Percentiles rank a stretch among this genome's conserved stretches.
Evolutionary conservation across 768 basidiomycete genomes (phyloP).

Genomic region (Peribolospora kevripleyi): DNA sequence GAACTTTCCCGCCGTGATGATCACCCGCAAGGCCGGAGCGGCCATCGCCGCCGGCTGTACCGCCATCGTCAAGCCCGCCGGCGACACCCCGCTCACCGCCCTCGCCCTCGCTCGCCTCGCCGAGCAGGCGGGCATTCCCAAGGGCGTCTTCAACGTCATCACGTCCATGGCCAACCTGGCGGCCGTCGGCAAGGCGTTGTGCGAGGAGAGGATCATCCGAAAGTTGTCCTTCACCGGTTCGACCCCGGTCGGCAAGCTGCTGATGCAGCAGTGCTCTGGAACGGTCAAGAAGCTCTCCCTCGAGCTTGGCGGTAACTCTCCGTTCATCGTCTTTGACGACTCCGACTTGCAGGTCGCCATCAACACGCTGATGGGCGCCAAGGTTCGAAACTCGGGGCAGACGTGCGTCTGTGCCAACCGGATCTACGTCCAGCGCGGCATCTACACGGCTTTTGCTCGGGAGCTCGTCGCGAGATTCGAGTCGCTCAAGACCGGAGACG

Average conservation of each 20-base stretch:
- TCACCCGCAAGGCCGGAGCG: constrained; percentile 65
- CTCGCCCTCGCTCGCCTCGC: constrained; percentile 81
- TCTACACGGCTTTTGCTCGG: constrained; percentile 85
- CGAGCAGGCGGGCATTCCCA: constrained; percentile 66
- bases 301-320: constrained; percentile 82
- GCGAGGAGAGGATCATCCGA: constrained; percentile 57
- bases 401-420: constrained; percentile 26
- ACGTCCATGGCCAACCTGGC: constrained; percentile 60
- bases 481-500: constrained; percentile 46
- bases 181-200: constrained; percentile 85
- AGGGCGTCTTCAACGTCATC: constrained; percentile 84
- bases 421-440: constrained; percentile 58
- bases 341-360: constrained; percentile 83
- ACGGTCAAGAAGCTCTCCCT: constrained; percentile 21
- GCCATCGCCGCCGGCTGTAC: constrained; percentile 90
- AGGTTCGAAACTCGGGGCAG: constrained; percentile 33
- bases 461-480: constrained; percentile 41
- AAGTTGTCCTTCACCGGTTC: constrained; percentile 32
- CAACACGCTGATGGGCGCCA: constrained; percentile 30
- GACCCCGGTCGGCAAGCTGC: constrained; percentile 29
- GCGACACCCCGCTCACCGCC: constrained; percentile 81
- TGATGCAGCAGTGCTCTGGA: constrained; percentile 18
- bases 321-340: constrained; percentile 88
- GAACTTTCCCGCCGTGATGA: constrained; percentile 52
- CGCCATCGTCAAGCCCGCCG: constrained; percentile 61